A percentile compares a stretch with the other conserved stretches of the same genome.
Conservation (phyloP, 2,329 filamentous ascomycete species). For the Colletotrichum agaves region DNA sequence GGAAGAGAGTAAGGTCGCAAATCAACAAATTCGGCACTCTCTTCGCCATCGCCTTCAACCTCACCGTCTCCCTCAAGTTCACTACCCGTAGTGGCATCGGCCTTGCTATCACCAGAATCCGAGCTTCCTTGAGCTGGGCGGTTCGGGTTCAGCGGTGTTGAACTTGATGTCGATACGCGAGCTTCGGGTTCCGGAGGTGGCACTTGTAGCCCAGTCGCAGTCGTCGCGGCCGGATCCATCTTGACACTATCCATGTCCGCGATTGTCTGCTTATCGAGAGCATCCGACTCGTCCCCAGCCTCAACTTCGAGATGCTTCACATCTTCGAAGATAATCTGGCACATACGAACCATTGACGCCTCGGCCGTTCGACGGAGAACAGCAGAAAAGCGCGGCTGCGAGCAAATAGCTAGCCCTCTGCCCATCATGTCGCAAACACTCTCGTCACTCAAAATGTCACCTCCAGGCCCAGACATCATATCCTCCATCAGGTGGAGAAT, state of each 20-base stretch:
- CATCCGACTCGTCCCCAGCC: conserved; percentile 72
- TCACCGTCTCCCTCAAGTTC: conserved; percentile 37
- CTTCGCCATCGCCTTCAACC: conserved; percentile 44
- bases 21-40: conserved; percentile 61
- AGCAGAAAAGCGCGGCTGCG: conserved; percentile 90
- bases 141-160: conserved; percentile 11
- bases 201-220: conserved; percentile 16
- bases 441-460: conserved; percentile 94
- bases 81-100: not conserved
- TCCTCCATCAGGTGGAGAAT: conserved; percentile 98
- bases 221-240: conserved; percentile 67
- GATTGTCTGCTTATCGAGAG: conserved; percentile 73
- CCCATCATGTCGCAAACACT: conserved; percentile 99
- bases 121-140: conserved; percentile 9
- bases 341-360: conserved; percentile 98
- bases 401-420: conserved; percentile 95
- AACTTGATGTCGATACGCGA: conserved; percentile 32
- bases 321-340: conserved; percentile 96
- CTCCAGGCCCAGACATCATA: conserved; percentile 94
- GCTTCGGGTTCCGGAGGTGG: conserved; percentile 9
- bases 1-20: conserved; percentile 92
- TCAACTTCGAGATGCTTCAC: conserved; percentile 88
- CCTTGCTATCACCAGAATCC: conserved; percentile 24
- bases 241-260: conserved; percentile 80
- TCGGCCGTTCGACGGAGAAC: conserved; percentile 91